Evolutionary conservation across 2,329 filamentous ascomycete genomes (phyloP).

Genomic region (Sclerotinia nivalis): DNA sequence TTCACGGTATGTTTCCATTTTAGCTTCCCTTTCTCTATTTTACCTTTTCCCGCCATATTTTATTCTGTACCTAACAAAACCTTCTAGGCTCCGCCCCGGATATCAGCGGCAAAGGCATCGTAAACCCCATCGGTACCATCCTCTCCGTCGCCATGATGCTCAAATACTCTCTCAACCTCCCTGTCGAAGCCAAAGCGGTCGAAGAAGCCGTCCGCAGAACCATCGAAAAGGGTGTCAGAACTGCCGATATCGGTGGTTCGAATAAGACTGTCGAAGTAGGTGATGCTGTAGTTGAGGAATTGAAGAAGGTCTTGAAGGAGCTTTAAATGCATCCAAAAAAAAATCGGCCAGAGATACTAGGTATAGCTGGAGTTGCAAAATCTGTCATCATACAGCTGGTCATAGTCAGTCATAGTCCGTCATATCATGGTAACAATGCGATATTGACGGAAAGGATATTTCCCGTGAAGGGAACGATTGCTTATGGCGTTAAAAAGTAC

Average conservation of each 20-base stretch:
- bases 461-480: neutral
- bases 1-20: constrained; percentile 68
- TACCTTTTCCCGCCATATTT: neutral
- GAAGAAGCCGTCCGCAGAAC: constrained; percentile 79
- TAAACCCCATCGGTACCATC: constrained; percentile 90
- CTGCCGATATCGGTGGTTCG: constrained; percentile 81
- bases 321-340: constrained; percentile 20
- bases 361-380: neutral
- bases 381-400: neutral
- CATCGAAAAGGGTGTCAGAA: constrained; percentile 76
- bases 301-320: constrained; percentile 62
- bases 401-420: too few relatives aligned
- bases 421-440: neutral
- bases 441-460: neutral
- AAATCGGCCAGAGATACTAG: neutral
- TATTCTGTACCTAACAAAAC: neutral
- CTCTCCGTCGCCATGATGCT: constrained; percentile 95
- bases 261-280: constrained; percentile 76
- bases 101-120: constrained; percentile 87
- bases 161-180: constrained; percentile 83
- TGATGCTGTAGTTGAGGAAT: constrained; percentile 75
- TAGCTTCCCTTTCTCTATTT: neutral
- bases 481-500: neutral
- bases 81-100: constrained; percentile 78
- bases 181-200: constrained; percentile 73